Base-by-base conservation (phyloP, 495 filamentous ascomycete species). In the Aspergillus asperescens region DNA sequence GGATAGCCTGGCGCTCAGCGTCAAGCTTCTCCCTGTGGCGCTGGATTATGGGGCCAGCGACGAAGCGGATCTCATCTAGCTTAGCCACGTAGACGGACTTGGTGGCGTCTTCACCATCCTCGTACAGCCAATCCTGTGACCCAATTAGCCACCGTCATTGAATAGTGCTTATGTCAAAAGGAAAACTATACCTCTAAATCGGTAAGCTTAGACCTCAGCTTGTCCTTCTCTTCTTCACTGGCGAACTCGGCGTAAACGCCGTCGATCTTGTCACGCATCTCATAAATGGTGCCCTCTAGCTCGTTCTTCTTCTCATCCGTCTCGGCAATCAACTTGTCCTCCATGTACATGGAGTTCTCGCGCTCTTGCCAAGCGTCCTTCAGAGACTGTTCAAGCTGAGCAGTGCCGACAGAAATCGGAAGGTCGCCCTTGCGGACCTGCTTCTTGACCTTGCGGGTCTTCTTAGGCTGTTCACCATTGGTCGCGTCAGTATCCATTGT, bases 251-350 rank as follows among this genome's bases (percentile, higher is more conserved):
- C 76, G 71, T 93, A 96, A 58, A 87, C 80, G 56, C 90, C 89
- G 60, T 95, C 88, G 42, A 96, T 79, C 81, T 96, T 96, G 74
- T 89, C 89, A 56, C 91, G 84, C 62, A 94, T 78, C 60, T 96
- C 89, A 72, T 99, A 99, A 77, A 97, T 96, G 70, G 84, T 92
- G 31, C 87, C 84, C 78, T 99, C 93, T 34, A 99, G 86, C 69
- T 96, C 93, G 76, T 99, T 99, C 89, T 97, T 97, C 81, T 93
- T 94, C 77, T 97, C 89, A 65, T 97, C 93, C 19, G 93, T 99
- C 69, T 97, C 94, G 49, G 90, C 89, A 35, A 99, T 91, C 31
- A 96, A 82, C 78, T 97, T 99, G 76, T 99, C 93, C 68, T 97
- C 89, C 84, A 93, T 92, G 64, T 89, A 79, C 93, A 99, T 96